Base-by-base conservation (phyloP, 331 rosid genomes). In the Rhamnella rubrinervis region DNA sequence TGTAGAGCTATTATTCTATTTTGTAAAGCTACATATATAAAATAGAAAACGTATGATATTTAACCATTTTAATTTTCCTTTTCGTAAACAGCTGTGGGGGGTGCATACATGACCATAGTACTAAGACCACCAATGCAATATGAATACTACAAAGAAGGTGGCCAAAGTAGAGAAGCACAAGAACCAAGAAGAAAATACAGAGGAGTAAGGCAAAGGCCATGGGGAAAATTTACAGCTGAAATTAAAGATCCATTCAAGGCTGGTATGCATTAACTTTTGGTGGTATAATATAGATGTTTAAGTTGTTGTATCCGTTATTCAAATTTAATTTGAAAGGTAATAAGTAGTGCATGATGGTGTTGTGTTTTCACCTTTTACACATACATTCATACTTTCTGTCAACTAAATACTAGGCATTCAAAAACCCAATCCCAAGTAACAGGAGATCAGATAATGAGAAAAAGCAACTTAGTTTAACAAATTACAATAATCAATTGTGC, bases 141-240 rank as follows among this genome's bases (percentile, higher is more conserved):
- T 31, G 86, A 78, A 18, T 82, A 82, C 57, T 56, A 70, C 5
- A 74, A 41, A 59, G 40, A 21, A 23, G 49, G 28, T 26, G 28
- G 44, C 8, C 41, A 55, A 5, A 20, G 59, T 6, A 39, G 52
- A 68, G 21, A 21, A 13, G 50, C 46, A 66, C 75, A 71, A 1
- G 78, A 62, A 11, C 72, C 71, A 9, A 75, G 79, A 6, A 82
- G 84, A 72, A 78, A 60, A 75, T 82, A 82, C 71, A 75, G 86
- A 78, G 86, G 86, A 72, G 86, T 82, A 28, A 75, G 84, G 28
- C 86, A 78, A 31, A 46, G 86, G 70, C 84, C 86, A 31, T 82
- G 86, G 86, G 86, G 86, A 11, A 82, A 82, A 64, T 82, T 83
- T 81, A 84, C 86, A 0, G 86, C 86, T 0, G 86, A 82, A 50